Evolutionary conservation across 2,329 filamentous ascomycete species (phyloP).

Genomic region (Endocalyx cinctus): DNA sequence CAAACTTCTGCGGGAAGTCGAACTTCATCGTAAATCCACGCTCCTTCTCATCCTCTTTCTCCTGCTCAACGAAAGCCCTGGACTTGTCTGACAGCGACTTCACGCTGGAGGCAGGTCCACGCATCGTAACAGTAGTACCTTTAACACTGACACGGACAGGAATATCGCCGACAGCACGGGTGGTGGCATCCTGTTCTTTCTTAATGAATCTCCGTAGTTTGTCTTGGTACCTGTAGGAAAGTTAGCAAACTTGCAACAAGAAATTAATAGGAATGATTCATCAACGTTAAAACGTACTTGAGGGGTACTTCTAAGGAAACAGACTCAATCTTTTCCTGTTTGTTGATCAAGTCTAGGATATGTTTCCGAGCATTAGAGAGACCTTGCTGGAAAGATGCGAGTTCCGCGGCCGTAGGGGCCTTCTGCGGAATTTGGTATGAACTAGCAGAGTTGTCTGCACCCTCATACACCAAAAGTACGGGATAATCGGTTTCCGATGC

Average conservation of each 20-base stretch:
- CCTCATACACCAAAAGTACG: conserved; percentile 72
- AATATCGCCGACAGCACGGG: conserved; percentile 51
- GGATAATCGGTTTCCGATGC: conserved; percentile 53
- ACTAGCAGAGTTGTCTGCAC: conserved; percentile 42
- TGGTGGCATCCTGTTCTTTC: conserved; percentile 52
- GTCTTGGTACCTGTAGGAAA: conserved; percentile 53
- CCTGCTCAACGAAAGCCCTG: conserved; percentile 74
- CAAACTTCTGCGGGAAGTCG: conserved; percentile 91
- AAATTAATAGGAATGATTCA: neutral
- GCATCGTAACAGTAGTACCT: conserved; percentile 63
- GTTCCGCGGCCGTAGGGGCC: conserved; percentile 46
- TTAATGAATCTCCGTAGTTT: conserved; percentile 60
- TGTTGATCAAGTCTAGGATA: conserved; percentile 52
- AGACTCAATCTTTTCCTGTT: conserved; percentile 52
- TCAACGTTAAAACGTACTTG: conserved; percentile 40
- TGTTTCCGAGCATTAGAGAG: conserved; percentile 53
- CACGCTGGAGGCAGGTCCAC: conserved; percentile 71
- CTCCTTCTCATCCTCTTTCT: conserved; percentile 90
- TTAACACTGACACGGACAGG: conserved; percentile 55
- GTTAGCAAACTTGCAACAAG: too few species aligned
- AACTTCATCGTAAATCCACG: conserved; percentile 82
- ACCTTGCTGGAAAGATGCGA: conserved; percentile 49
- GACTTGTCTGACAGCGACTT: conserved; percentile 70
- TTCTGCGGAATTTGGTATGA: conserved; percentile 52
- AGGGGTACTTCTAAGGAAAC: conserved; percentile 52